Evolutionary conservation across 140 eudicot genomes (phyloP).

Genomic region (Senecio squalidus): DNA sequence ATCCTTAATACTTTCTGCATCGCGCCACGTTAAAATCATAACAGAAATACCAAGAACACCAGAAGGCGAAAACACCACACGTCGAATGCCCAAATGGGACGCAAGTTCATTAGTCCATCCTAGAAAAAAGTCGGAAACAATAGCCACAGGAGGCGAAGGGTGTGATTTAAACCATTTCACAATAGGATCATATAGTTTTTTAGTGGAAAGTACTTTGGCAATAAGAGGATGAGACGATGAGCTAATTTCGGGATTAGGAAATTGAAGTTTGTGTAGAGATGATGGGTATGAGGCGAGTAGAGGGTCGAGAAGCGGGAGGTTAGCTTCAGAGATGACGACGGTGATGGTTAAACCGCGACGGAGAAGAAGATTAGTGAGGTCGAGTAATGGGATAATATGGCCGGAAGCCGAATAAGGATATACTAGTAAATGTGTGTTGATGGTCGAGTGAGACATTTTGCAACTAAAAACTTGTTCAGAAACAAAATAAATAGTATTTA

Average conservation of each 20-base stretch:
- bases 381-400: background rate
- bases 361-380: background rate
- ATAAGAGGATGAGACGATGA: background rate
- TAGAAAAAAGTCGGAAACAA: background rate
- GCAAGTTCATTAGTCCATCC: background rate
- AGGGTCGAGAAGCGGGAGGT: background rate
- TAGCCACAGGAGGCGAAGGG: background rate
- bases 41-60: background rate
- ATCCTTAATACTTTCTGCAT: background rate
- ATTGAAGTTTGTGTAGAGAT: background rate
- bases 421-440: background rate
- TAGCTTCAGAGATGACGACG: background rate
- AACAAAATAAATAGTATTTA: too few species aligned
- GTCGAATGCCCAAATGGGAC: background rate
- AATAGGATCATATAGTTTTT: background rate
- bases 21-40: background rate
- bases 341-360: background rate
- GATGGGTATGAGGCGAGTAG: background rate
- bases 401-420: background rate
- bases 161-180: background rate
- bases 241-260: background rate
- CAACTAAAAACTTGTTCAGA: too few species aligned
- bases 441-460: background rate
- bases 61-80: background rate
- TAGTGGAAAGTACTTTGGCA: background rate